Conservation (phyloP, 1,284 basidiomycete genomes). For the Boletus holoroseus region DNA sequence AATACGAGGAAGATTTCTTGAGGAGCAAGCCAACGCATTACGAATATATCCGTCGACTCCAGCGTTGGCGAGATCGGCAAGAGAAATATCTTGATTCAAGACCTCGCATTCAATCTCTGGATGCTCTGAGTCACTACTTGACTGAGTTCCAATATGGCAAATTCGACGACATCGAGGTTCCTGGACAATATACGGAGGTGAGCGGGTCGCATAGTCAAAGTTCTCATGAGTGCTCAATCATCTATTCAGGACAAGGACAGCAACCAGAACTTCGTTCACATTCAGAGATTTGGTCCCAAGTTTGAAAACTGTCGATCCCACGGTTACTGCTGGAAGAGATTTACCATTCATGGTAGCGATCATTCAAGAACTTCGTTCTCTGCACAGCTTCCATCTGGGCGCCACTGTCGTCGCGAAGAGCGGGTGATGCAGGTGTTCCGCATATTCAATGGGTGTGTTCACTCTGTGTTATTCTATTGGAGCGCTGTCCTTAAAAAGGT, state of each 20-base stretch:
- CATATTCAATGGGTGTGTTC: conserved; percentile 80
- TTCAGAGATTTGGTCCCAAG: conserved; percentile 86
- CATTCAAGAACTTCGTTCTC: conserved; percentile 86
- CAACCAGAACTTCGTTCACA: conserved; percentile 88
- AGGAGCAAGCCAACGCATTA: conserved; percentile 74
- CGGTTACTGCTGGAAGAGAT: conserved; percentile 85
- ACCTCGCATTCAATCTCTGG: conserved; percentile 83
- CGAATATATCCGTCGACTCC: conserved; percentile 87
- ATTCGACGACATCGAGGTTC: conserved; percentile 97
- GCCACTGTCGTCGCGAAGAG: conserved; percentile 91
- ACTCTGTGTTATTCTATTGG: background rate
- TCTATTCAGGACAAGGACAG: conserved; percentile 80
- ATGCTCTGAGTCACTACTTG: conserved; percentile 88
- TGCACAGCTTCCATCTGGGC: conserved; percentile 84
- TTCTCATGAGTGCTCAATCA: conserved; percentile 3
- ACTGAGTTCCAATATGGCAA: conserved; percentile 98
- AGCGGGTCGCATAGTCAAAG: conserved; percentile 13
- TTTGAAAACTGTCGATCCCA: conserved; percentile 86
- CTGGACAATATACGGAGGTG: conserved; percentile 96
- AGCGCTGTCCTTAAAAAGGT: conserved; percentile 10
- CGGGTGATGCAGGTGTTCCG: conserved; percentile 88
- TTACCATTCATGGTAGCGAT: conserved; percentile 92
- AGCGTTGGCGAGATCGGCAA: conserved; percentile 91
- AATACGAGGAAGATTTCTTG: conserved; percentile 93
- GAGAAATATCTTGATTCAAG: conserved; percentile 81